Base-by-base conservation (phyloP, 805 yeast genomes). In the Monosporozyma aerobia region DNA sequence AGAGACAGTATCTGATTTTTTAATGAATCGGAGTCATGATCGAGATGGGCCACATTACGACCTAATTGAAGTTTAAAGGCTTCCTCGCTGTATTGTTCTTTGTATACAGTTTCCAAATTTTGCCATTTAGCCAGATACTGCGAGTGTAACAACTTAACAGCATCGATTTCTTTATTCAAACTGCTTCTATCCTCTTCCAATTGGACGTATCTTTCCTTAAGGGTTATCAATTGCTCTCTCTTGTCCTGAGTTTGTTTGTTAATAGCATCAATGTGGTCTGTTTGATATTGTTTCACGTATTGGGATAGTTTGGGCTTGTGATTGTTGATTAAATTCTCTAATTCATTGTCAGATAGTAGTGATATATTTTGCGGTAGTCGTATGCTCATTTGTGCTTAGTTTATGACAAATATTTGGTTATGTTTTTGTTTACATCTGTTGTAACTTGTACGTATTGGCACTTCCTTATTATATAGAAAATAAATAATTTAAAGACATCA, bases 101-200 rank as follows among this genome's bases (percentile, higher is more conserved):
- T 58, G 70, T 77, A 72, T 14, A 71, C 63, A 1, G 57, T 54
- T 44, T 72, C 72, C 29, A 62, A 48, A 2, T 59, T 63, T 43
- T 71, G 69, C 76, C 77, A 75, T 51, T 67, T 58, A 13, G 61
- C 52, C 7, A 60, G 54, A 44, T 69, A 70, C 43, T 66, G 60
- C 0, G 61, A 53, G 30, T 70, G 69, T 40, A 72, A 49, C 2
- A 59, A 56, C 2, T 59, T 54, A 10, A 69, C 59, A 37, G 61
- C 49, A 6, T 59, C 57, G 9, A 69, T 52, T n/a, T 70, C 62
- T 1, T 52, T 51, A 22, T 59, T 58, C 0, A 75, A 57, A 11
- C 54, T 48, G 2, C 50, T 49, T 9, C 68, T 68, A 13, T 63
- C 59, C 0, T 46, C 27, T 11, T 70, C 71, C 5, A 66, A 53